Percentiles rank a stretch among this genome's conserved stretches.
Evolutionary conservation across 495 filamentous ascomycete species (phyloP).

Genomic region (Penicillium fimorum): DNA sequence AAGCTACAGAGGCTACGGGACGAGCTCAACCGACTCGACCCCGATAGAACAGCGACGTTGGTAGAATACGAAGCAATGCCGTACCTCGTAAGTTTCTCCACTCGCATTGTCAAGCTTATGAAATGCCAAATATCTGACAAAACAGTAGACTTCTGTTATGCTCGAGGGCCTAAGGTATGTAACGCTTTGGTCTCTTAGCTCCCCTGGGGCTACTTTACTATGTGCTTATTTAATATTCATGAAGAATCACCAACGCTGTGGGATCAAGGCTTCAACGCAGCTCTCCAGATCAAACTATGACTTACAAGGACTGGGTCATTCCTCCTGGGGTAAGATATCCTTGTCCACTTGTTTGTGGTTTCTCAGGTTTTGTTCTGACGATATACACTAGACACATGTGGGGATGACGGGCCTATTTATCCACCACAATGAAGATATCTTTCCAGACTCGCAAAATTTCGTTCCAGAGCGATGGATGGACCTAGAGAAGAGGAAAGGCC

Average conservation of each 20-base stretch:
- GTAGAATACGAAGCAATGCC: slow-evolving; percentile 35
- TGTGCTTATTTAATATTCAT: neutral
- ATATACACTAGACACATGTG: slow-evolving; percentile 31
- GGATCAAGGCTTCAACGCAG: slow-evolving; percentile 37
- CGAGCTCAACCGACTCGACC: slow-evolving; percentile 28
- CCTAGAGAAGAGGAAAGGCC: slow-evolving; percentile 25
- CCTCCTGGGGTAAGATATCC: slow-evolving; percentile 35
- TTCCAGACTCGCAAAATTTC: slow-evolving; percentile 41
- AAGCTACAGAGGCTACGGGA: slow-evolving; percentile 29
- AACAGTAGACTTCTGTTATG: slow-evolving; percentile 27
- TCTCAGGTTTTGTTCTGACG: neutral
- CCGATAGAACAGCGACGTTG: slow-evolving; percentile 22
- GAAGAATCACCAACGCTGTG: slow-evolving; percentile 31
- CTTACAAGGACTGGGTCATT: slow-evolving; percentile 46
- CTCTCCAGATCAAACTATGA: slow-evolving; percentile 32
- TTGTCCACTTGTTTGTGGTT: neutral
- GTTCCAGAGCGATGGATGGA: slow-evolving; percentile 46
- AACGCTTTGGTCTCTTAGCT: neutral
- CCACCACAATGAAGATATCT: slow-evolving; percentile 42
- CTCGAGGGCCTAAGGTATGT: slow-evolving; percentile 33
- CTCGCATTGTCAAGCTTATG: neutral
- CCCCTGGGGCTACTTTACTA: neutral
- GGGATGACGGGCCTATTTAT: slow-evolving; percentile 42
- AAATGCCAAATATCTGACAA: neutral
- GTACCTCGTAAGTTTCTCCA: slow-evolving; percentile 25